Base-by-base conservation (phyloP, 345 rosid genomes). In the Acer yangbiense region DNA sequence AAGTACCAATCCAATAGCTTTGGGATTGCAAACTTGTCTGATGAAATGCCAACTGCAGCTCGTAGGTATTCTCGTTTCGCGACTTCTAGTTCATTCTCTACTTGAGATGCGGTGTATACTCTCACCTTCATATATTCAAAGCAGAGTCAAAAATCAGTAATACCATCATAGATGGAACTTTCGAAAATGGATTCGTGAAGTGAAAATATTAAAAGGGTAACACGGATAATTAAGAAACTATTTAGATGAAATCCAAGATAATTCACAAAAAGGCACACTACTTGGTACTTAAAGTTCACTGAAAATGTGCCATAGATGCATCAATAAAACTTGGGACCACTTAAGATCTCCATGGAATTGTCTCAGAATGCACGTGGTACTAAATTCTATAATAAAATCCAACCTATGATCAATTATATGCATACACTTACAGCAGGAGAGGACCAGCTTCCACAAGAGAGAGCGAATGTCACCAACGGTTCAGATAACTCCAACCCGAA, bases 401-500 rank as follows among this genome's bases (percentile, higher is more conserved):
- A 62, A 72, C 60, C 32, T 65, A 57, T 76, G 39, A 4, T 35
- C 65, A 17, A 18, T 54, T 46, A 39, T 18, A 54, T 66, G 62
- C 20, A 29, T 63, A 1, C 61, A 87, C 97, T 89, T 91, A 94
- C 97, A 70, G 97, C 91, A 65, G 98, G 98, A 62, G 97, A 94
- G 82, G 97, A 94, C 97, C 97, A 89, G 86, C 97, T 94, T 84
- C 97, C 97, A 73, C 97, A 94, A 44, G 94, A 87, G 61, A 91
- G 98, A 65, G 91, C 94, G 77, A 94, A 93, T 66, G 98, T 89
- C 65, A 93, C 95, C 82, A 90, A 79, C 0, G 95, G 98, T 85
- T 94, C 93, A 27, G 95, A 91, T 66, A 91, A 80, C 83, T 93
- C 95, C 92, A 91, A 78, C 3, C 93, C 97, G 44, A 87, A 93